Evolutionary conservation across 306 rosid species (phyloP).

Genomic region (Corylus heterophylla): DNA sequence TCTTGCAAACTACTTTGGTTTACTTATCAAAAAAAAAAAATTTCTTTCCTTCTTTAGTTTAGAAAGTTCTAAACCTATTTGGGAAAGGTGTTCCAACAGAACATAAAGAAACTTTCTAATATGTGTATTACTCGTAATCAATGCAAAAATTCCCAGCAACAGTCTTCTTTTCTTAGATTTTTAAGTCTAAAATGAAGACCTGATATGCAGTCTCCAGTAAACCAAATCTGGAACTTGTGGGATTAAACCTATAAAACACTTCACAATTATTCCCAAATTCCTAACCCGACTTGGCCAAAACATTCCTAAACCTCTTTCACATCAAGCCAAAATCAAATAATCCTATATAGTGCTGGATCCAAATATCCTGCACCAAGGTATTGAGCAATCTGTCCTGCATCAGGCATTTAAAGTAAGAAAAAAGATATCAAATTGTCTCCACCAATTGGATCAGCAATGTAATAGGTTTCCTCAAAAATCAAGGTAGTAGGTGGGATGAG

Average conservation of each 20-base stretch:
- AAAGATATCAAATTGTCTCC: not conserved
- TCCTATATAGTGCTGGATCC: not conserved
- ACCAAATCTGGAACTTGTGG: not conserved
- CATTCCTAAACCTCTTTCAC: not conserved
- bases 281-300: not conserved
- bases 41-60: too few species aligned
- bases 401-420: not conserved
- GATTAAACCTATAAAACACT: not conserved
- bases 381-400: not conserved
- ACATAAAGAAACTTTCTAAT: not conserved
- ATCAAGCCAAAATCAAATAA: not conserved
- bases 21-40: too few species aligned
- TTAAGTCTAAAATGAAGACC: not conserved
- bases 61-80: not conserved
- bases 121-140: not conserved
- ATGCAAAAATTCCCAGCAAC: not conserved
- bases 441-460: not conserved
- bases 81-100: not conserved
- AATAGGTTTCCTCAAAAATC: not conserved
- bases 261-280: not conserved
- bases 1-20: too few species aligned
- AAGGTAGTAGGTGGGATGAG: not conserved
- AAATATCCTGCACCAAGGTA: not conserved
- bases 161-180: not conserved
- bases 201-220: not conserved